A percentile compares a stretch with the other conserved stretches of the same genome.
Evolutionary conservation across 1,139 yeast genomes (phyloP).

Genomic region (Sugiyamaella paludigena): DNA sequence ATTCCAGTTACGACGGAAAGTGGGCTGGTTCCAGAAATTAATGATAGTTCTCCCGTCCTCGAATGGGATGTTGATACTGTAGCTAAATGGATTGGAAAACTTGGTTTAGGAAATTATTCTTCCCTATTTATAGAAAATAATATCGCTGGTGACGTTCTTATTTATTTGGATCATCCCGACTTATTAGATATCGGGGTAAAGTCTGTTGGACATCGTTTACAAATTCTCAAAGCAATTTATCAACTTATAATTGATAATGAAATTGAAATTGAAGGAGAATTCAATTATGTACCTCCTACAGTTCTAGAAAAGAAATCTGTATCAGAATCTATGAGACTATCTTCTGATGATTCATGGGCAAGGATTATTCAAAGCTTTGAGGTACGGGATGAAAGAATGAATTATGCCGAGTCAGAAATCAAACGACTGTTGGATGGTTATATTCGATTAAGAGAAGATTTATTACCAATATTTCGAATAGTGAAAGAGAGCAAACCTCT

Average conservation of each 20-base stretch:
- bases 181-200: constrained; percentile 42
- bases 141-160: constrained; percentile 43
- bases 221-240: constrained; percentile 39
- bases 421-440: constrained; percentile 36
- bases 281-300: constrained; percentile 35
- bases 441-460: constrained; percentile 40
- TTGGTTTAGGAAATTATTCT: constrained; percentile 33
- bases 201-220: constrained; percentile 43
- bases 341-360: constrained; percentile 1
- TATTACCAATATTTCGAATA: constrained; percentile 40
- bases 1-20: too few relatives aligned
- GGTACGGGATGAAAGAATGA: constrained; percentile 38
- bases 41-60: constrained; percentile 14
- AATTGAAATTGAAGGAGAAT: constrained; percentile 30
- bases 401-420: constrained; percentile 38
- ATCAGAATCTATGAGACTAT: too few relatives aligned
- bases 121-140: constrained; percentile 36
- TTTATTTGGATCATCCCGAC: constrained; percentile 39
- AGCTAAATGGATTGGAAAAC: constrained; percentile 29
- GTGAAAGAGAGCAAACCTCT: constrained; percentile 44
- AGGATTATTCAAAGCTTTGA: constrained; percentile 29
- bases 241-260: constrained; percentile 32
- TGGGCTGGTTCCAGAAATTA: too few relatives aligned
- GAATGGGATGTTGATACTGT: constrained; percentile 34
- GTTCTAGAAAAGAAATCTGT: constrained; percentile 17